Conservation (phyloP, 495 filamentous ascomycete species). For the Daldinia concentrica region DNA sequence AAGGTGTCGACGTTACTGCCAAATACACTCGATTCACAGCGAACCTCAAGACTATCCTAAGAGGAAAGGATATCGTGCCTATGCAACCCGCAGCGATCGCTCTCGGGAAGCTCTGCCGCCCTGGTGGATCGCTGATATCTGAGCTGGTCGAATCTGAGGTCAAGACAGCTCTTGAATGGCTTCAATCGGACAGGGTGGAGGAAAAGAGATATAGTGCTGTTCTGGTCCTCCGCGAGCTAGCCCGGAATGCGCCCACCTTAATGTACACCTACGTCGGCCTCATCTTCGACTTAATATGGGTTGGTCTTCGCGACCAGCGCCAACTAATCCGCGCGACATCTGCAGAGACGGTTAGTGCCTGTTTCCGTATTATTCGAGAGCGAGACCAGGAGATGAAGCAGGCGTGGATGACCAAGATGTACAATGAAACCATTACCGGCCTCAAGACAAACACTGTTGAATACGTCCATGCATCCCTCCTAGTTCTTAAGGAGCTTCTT, state of each 20-base stretch:
- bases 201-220: constrained; percentile 91
- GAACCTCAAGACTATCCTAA: constrained; percentile 84
- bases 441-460: constrained; percentile 83
- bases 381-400: constrained; percentile 86
- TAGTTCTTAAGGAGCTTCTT: constrained; percentile 90
- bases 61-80: constrained; percentile 86
- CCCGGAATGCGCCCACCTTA: constrained; percentile 87
- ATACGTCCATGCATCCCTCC: constrained; percentile 86
- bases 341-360: constrained; percentile 88
- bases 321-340: constrained; percentile 91
- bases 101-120: constrained; percentile 86
- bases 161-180: constrained; percentile 91
- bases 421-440: constrained; percentile 80
- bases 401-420: constrained; percentile 86
- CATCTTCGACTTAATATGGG: constrained; percentile 95
- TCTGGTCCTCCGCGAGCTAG: constrained; percentile 87
- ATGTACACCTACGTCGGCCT: constrained; percentile 91
- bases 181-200: constrained; percentile 94
- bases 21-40: constrained; percentile 94
- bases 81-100: constrained; percentile 89
- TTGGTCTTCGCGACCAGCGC: constrained; percentile 86
- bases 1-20: constrained; percentile 90
- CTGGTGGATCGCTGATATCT: constrained; percentile 92
- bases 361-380: constrained; percentile 91
- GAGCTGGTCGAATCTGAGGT: constrained; percentile 97